Evolutionary conservation across 352 stramenopile genomes (phyloP).

Genomic region (Globisporangium rhizosaccharum): DNA sequence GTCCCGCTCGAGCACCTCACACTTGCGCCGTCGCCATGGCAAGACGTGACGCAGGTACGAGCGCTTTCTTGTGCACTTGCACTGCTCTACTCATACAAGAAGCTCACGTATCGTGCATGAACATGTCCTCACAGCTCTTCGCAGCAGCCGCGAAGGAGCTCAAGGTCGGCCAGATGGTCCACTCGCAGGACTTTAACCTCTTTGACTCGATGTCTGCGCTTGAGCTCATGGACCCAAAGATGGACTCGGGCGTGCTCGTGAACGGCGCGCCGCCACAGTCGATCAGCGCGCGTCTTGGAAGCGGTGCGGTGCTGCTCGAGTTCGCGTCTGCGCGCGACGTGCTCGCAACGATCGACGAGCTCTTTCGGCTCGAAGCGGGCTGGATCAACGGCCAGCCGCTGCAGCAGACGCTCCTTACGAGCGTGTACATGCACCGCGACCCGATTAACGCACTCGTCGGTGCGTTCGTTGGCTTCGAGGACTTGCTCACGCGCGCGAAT

Average conservation of each 20-base stretch:
- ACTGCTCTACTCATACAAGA: neutral
- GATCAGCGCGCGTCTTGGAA: constrained; percentile 44
- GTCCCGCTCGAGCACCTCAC: constrained; percentile 25
- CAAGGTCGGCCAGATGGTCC: constrained; percentile 74
- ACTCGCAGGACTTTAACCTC: constrained; percentile 83
- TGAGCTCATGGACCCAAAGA: constrained; percentile 92
- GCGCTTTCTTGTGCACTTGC: neutral
- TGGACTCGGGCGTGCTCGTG: constrained; percentile 89
- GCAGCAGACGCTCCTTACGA: constrained; percentile 87
- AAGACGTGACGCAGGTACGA: constrained; percentile 48
- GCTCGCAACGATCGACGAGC: constrained; percentile 66
- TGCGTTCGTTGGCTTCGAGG: constrained; percentile 15
- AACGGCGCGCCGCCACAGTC: constrained; percentile 49
- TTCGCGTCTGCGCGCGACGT: constrained; percentile 67
- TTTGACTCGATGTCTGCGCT: constrained; percentile 94
- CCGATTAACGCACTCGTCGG: constrained; percentile 67
- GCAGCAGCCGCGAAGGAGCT: constrained; percentile 59
- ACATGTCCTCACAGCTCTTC: constrained; percentile 6
- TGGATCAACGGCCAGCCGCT: constrained; percentile 85
- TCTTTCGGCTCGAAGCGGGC: constrained; percentile 69
- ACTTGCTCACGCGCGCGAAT: constrained; percentile 18
- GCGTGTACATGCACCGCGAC: constrained; percentile 83
- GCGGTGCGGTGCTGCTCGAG: constrained; percentile 34
- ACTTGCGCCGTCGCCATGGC: constrained; percentile 22
- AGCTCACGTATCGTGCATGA: neutral